phyloP scores from a whole-genome alignment of 306 rosid species.

The Rosa persica region DNA sequence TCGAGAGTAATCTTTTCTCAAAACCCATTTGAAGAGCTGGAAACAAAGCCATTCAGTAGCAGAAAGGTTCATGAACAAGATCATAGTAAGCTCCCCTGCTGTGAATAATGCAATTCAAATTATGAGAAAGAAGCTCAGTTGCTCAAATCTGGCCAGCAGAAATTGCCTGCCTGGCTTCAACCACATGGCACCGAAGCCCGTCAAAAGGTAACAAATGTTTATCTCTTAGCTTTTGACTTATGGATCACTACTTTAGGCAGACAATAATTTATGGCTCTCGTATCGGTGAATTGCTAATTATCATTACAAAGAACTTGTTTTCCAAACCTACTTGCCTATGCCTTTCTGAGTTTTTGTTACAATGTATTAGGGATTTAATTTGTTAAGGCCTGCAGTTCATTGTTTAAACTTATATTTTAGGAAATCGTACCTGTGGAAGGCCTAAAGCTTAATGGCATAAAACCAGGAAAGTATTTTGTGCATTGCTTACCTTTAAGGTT shows the following conservation, averaged over 20 bases:
- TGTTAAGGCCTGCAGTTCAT: too few relatives aligned
- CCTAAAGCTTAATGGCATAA: slow-evolving; percentile 65
- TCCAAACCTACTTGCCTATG: too few relatives aligned
- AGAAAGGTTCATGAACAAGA: slow-evolving; percentile 49
- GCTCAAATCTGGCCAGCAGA: slow-evolving; percentile 63
- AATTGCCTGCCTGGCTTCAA: slow-evolving; percentile 90
- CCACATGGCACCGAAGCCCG: slow-evolving; percentile 52
- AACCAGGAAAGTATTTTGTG: slow-evolving; percentile 59
- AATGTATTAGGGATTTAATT: too few relatives aligned
- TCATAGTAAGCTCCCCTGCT: slow-evolving; percentile 46
- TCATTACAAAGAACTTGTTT: too few relatives aligned
- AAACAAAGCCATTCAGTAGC: slow-evolving; percentile 47
- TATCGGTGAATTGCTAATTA: too few relatives aligned
- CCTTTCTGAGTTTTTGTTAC: too few relatives aligned
- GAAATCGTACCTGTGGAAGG: slow-evolving; percentile 72
- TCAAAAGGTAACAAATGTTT: slow-evolving; percentile 54
- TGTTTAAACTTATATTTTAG: slow-evolving; percentile 29
- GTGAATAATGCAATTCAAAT: slow-evolving; percentile 68
- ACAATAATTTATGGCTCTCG: background rate
- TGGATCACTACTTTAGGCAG: background rate
- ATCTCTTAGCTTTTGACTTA: slow-evolving; percentile 9
- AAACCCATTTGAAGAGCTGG: slow-evolving; percentile 37
- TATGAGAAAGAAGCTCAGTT: slow-evolving; percentile 74
- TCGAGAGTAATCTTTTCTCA: slow-evolving; percentile 47
- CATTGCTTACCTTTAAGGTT: slow-evolving; percentile 80